These are phyloP conservation scores for Silene uniflora DNA, from an alignment of 148 eudicot species.

Conservation along the genomic window DNA sequence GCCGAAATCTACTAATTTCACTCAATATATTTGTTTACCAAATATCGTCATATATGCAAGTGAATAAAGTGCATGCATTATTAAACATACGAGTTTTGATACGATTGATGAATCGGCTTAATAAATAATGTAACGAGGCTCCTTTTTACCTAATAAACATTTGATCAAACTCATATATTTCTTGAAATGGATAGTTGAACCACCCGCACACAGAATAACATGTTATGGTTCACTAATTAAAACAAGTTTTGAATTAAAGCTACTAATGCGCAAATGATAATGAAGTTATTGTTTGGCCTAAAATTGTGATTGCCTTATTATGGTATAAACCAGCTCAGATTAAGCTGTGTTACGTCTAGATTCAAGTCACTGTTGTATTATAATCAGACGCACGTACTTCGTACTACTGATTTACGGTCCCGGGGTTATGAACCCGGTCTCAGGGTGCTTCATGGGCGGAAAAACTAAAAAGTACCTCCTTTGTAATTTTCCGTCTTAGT, in stretches of 20 bases:
- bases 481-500: no score
- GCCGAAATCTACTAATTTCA: no score
- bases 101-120: no score
- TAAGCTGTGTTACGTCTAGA: slow-evolving; percentile 20
- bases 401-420: neutral
- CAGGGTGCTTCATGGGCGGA: no score
- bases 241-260: neutral
- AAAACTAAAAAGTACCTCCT: no score
- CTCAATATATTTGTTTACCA: no score
- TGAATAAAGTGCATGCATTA: no score
- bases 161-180: neutral
- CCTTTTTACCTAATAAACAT: slow-evolving; percentile 10
- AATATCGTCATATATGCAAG: no score
- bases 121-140: no score
- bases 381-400: neutral
- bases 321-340: slow-evolving; percentile 24
- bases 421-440: neutral
- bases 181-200: slow-evolving; percentile 18
- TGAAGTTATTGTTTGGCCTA: neutral
- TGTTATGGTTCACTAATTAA: neutral
- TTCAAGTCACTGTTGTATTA: slow-evolving; percentile 9
- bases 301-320: slow-evolving; percentile 22
- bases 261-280: slow-evolving; percentile 32
- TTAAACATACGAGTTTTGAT: no score
- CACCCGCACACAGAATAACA: neutral